Percentiles rank a stretch among this genome's conserved stretches.
Evolutionary conservation across 148 eudicot genomes (phyloP).

Genomic region (Linanthus parryae): DNA sequence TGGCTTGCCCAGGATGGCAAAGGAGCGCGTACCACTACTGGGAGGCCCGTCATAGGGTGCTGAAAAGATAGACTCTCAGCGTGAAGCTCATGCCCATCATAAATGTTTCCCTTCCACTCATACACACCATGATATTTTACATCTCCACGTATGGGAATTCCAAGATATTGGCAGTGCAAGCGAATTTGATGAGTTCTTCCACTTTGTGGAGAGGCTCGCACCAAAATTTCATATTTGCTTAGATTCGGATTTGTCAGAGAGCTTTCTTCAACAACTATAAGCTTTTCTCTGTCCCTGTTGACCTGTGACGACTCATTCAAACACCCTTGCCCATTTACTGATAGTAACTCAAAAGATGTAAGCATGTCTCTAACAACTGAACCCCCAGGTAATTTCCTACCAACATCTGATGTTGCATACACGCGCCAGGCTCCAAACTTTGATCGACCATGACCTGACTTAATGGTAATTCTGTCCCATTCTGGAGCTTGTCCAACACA

Average conservation of each 20-base stretch:
- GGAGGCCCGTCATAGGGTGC: constrained; percentile 79
- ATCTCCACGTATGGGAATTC: constrained; percentile 82
- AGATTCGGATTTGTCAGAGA: constrained; percentile 23
- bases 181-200: constrained; percentile 99
- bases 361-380: constrained; percentile 81
- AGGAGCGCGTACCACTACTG: constrained; percentile 51
- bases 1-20: constrained; percentile 78
- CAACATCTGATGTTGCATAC: constrained; percentile 75
- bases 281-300: constrained; percentile 19
- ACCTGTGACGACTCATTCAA: constrained; percentile 17
- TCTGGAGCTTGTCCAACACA: constrained; percentile 62
- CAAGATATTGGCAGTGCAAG: constrained; percentile 91
- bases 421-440: constrained; percentile 97
- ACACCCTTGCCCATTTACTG: constrained; percentile 39
- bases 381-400: constrained; percentile 74
- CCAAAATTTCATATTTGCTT: constrained; percentile 53
- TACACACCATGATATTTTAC: constrained; percentile 84
- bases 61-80: constrained; percentile 82
- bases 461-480: constrained; percentile 54
- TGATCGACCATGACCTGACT: constrained; percentile 94
- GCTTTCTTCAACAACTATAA: constrained; percentile 53
- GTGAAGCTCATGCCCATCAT: constrained; percentile 77
- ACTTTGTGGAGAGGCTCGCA: constrained; percentile 79
- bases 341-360: constrained; percentile 62
- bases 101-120: constrained; percentile 69